Conservation (phyloP, 495 filamentous ascomycete genomes). For the Aspergillus coremiiformis region DNA sequence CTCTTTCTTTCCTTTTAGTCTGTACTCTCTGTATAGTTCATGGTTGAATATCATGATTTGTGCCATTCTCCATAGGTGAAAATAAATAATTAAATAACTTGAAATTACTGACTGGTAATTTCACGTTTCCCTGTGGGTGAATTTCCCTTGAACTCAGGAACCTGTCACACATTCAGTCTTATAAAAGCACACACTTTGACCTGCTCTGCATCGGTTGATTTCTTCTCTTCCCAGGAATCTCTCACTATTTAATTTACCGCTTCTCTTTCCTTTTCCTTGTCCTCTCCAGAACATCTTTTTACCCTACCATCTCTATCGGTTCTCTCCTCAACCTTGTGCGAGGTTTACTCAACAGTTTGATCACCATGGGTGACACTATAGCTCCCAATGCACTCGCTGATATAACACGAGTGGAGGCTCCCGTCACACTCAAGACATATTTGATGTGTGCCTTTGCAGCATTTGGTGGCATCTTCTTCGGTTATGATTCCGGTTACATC, state of each 20-base stretch:
- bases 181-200: constrained; percentile 13
- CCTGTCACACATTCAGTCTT: not conserved
- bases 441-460: constrained; percentile 53
- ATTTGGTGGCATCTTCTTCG: constrained; percentile 54
- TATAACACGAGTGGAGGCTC: constrained; percentile 46
- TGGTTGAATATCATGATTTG: too few relatives aligned
- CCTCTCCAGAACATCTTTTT: not conserved
- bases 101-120: constrained; percentile 4
- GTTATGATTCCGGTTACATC: constrained; percentile 50
- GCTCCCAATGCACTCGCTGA: not conserved
- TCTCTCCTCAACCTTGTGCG: not conserved
- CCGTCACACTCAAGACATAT: constrained; percentile 56
- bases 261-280: not conserved
- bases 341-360: not conserved
- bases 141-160: constrained; percentile 11
- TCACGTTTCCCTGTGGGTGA: constrained; percentile 15
- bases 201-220: not conserved
- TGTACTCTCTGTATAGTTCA: too few relatives aligned
- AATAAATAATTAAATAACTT: too few relatives aligned
- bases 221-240: constrained; percentile 1
- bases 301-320: not conserved
- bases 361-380: constrained; percentile 16
- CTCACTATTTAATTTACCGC: not conserved
- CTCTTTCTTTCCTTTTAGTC: too few relatives aligned
- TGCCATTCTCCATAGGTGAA: too few relatives aligned